Base-by-base conservation (phyloP, 306 rosid genomes). In the Echinosophora koreensis region DNA sequence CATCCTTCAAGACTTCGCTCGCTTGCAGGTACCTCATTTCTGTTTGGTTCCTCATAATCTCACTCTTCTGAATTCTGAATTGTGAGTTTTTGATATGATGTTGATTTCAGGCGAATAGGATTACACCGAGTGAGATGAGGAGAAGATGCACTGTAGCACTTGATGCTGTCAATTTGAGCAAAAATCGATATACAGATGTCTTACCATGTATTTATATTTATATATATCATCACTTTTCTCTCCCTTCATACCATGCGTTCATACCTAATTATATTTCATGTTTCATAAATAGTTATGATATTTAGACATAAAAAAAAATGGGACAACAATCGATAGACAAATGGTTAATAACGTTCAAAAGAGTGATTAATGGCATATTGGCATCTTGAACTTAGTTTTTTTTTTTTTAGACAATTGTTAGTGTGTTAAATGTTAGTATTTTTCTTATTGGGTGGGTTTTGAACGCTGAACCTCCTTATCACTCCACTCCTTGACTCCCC, bases 171-270 rank as follows among this genome's bases (percentile, higher is more conserved):
- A 95, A 95, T 87, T n/a, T 63, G 77, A 44, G 50, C 86, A 95
- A 95, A 64, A 95, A 95, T 57, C 92, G 97, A 6, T 95, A 95
- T 67, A 68, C 78, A 0, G 91, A 92, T 77, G 96, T 92, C 17
- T 3, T 95, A 54, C 97, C 98, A 54, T 95, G 98, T 93, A 91
- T 59, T 57, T 84, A 22, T 22, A 22, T 22, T 22, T 22, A 22
- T 84, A 12, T 4, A 35, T 35, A 14, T 49, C 22, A 17, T 71
- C 28, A 12, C 49, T 71, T 55, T 49, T 66, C 41, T 41, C 2
- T 18, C 28, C 52, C 30, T 71, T 69, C 61, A 57, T 13, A 1
- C 7, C 69, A 32, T 32, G 38, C 74, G 38, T 75, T 74, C 13
- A 11, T 41, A 68, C 47, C 32, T 39, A 32, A 15, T 63, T 30